Conservation (phyloP, 164 flowering plant genomes). For the Nymphaea colorata region DNA sequence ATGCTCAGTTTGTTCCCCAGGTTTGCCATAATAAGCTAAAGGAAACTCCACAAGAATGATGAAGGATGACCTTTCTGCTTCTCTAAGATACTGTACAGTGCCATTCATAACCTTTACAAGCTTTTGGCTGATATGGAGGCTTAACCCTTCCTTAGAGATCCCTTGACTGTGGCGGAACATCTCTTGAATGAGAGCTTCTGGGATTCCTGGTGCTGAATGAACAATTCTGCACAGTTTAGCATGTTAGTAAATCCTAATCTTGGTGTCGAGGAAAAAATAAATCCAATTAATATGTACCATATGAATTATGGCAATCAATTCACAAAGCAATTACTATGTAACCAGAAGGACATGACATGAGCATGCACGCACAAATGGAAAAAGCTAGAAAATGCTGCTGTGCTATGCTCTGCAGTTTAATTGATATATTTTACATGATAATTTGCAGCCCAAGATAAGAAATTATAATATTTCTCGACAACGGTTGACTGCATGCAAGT, state of each 20-base stretch:
- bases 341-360: no score
- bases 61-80: slow-evolving; percentile 58
- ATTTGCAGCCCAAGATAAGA: no score
- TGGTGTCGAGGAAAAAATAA: not conserved
- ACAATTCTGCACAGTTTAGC: slow-evolving; percentile 36
- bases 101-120: slow-evolving; percentile 82
- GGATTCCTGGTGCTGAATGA: slow-evolving; percentile 84
- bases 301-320: no score
- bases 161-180: slow-evolving; percentile 54
- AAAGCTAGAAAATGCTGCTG: no score
- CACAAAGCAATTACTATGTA: no score
- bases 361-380: no score
- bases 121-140: slow-evolving; percentile 64
- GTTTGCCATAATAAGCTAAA: slow-evolving; percentile 13
- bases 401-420: no score
- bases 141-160: slow-evolving; percentile 69
- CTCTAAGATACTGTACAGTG: slow-evolving; percentile 64
- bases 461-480: no score
- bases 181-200: slow-evolving; percentile 57
- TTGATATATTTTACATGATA: no score
- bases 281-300: no score
- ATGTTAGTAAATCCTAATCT: not conserved
- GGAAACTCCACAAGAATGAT: slow-evolving; percentile 64
- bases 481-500: no score
- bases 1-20: not conserved